A percentile compares a stretch with the other conserved stretches of the same genome.
Evolutionary conservation across 805 yeast genomes (phyloP).

Genomic region (Schizosaccharomyces octosporus): DNA sequence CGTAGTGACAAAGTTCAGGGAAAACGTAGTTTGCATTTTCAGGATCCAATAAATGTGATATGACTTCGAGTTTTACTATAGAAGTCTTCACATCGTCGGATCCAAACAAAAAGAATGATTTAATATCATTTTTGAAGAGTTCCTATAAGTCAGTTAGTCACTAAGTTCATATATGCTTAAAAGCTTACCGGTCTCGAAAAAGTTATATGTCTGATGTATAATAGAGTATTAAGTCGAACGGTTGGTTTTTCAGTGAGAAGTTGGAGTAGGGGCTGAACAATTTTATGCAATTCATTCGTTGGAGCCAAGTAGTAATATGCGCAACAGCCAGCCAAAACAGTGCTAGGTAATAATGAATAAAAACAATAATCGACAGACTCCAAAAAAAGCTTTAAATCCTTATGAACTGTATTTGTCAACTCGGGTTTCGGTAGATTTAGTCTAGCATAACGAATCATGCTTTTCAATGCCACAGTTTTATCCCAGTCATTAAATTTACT

Average conservation of each 20-base stretch:
- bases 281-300: constrained; percentile 25
- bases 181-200: background rate
- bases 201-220: constrained; percentile 11
- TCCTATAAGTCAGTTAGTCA: background rate
- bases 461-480: constrained; percentile 31
- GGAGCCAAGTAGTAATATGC: constrained; percentile 6
- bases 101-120: constrained; percentile 28
- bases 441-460: constrained; percentile 43
- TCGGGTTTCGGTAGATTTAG: constrained; percentile 16
- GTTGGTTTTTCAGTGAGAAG: background rate
- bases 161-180: background rate
- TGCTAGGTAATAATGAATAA: constrained; percentile 1
- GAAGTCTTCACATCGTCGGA: constrained; percentile 24
- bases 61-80: constrained; percentile 31
- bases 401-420: background rate
- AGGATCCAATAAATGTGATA: constrained; percentile 33
- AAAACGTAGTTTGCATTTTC: constrained; percentile 27
- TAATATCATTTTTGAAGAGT: constrained; percentile 5
- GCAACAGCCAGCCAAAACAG: constrained; percentile 3
- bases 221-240: constrained; percentile 9
- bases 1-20: constrained; percentile 39
- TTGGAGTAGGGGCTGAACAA: background rate
- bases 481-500: constrained; percentile 48
- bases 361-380: background rate
- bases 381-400: background rate